phyloP scores from a whole-genome alignment of 805 yeast species.

The Cyberlindnera nakhonratchasimensis region DNA sequence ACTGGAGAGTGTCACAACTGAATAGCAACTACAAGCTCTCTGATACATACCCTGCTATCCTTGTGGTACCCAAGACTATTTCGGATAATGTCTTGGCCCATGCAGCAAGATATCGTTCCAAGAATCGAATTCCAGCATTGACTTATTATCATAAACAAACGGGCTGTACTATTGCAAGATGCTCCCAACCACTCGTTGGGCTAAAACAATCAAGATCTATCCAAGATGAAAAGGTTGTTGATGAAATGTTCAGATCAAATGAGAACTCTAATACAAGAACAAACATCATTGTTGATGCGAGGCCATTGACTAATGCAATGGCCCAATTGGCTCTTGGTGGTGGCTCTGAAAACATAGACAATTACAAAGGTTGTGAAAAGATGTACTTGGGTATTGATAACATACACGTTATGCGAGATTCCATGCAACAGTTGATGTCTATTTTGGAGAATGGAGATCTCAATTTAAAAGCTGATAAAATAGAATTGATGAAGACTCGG shows the following conservation, averaged over 20 bases:
- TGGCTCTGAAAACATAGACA: slow-evolving; percentile 92
- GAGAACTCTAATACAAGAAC: slow-evolving; percentile 37
- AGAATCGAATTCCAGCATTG: slow-evolving; percentile 77
- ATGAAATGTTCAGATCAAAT: slow-evolving; percentile 69
- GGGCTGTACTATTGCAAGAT: slow-evolving; percentile 77
- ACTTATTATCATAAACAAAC: slow-evolving; percentile 69
- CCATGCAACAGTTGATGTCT: slow-evolving; percentile 50
- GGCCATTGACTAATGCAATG: slow-evolving; percentile 92
- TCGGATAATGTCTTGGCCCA: slow-evolving; percentile 81
- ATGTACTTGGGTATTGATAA: slow-evolving; percentile 89
- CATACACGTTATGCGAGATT: slow-evolving; percentile 92
- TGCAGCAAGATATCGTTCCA: slow-evolving; percentile 83
- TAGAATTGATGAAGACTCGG: slow-evolving; percentile 57
- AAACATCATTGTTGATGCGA: slow-evolving; percentile 81
- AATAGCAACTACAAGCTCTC: slow-evolving; percentile 67
- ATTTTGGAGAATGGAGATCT: slow-evolving; percentile 26
- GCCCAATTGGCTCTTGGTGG: slow-evolving; percentile 97
- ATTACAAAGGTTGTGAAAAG: slow-evolving; percentile 68
- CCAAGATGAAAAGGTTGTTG: slow-evolving; percentile 84
- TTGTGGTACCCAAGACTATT: slow-evolving; percentile 71
- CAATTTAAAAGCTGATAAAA: slow-evolving; percentile 66
- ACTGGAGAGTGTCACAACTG: slow-evolving; percentile 70
- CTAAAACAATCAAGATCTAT: slow-evolving; percentile 80
- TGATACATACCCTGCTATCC: slow-evolving; percentile 65
- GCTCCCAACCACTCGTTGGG: slow-evolving; percentile 93